Evolutionary conservation across 192 early-diverging fungal genomes (phyloP).

Genomic region (Coemansia erecta): DNA sequence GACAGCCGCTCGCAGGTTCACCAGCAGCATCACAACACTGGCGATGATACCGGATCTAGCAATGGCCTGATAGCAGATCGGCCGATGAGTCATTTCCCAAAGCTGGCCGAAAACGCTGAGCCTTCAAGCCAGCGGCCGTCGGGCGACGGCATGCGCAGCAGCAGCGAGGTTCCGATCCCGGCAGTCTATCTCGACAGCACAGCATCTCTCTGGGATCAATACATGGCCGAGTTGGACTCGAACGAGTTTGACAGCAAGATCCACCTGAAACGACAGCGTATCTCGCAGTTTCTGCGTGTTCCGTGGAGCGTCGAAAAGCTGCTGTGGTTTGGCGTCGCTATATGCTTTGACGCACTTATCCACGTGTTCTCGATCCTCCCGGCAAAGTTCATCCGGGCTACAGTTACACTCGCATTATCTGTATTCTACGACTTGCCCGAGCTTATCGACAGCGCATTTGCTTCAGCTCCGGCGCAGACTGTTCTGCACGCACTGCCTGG

Average conservation of each 20-base stretch:
- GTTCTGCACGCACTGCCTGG: slow-evolving; percentile 14
- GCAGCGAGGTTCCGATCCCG: slow-evolving; percentile 27
- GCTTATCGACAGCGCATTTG: slow-evolving; percentile 9
- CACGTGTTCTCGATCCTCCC: slow-evolving; percentile 95
- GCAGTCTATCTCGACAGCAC: slow-evolving; percentile 47
- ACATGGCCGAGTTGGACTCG: slow-evolving; percentile 46
- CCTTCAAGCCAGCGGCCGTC: slow-evolving; percentile 4
- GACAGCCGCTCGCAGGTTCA: neutral
- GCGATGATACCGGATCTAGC: neutral
- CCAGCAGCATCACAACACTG: neutral
- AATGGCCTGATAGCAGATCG: neutral
- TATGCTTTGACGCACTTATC: slow-evolving; percentile 94
- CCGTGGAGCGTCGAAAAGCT: slow-evolving; percentile 92
- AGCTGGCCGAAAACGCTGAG: neutral
- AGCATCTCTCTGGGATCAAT: slow-evolving; percentile 52
- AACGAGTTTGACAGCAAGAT: slow-evolving; percentile 68
- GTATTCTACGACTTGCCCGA: slow-evolving; percentile 17
- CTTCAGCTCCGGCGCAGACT: slow-evolving; percentile 9
- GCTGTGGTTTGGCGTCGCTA: slow-evolving; percentile 84
- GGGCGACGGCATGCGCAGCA: slow-evolving; percentile 7
- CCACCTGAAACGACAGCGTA: slow-evolving; percentile 81
- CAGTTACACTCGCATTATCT: slow-evolving; percentile 26
- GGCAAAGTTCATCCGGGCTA: slow-evolving; percentile 73
- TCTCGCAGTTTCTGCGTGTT: slow-evolving; percentile 84
- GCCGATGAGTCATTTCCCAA: neutral